Evolutionary conservation across 768 basidiomycete genomes (phyloP).

Genomic region (Amanita jacksonii): DNA sequence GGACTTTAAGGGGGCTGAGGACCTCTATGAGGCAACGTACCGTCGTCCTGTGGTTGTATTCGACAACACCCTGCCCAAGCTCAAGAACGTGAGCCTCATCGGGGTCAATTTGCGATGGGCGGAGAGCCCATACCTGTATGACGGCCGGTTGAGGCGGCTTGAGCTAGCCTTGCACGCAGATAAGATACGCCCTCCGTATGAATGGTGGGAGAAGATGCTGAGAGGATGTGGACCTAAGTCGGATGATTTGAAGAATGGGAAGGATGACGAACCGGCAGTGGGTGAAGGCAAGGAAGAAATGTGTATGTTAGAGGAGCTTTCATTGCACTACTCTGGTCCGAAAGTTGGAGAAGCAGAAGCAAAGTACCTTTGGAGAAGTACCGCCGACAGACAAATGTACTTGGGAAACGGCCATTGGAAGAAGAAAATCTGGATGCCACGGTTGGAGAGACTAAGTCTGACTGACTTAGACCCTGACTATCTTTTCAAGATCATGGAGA

Average conservation of each 20-base stretch:
- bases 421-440: slow-evolving; percentile 22
- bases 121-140: slow-evolving; percentile 36
- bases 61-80: slow-evolving; percentile 37
- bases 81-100: slow-evolving; percentile 49
- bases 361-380: slow-evolving; percentile 25
- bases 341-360: slow-evolving; percentile 23
- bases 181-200: slow-evolving; percentile 46
- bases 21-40: slow-evolving; percentile 47
- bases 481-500: slow-evolving; percentile 35
- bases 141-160: slow-evolving; percentile 31
- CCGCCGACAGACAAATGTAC: slow-evolving; percentile 15
- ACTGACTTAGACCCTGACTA: slow-evolving; percentile 50
- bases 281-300: background rate
- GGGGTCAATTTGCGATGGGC: slow-evolving; percentile 60
- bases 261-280: too few species aligned
- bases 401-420: background rate
- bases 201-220: slow-evolving; percentile 47
- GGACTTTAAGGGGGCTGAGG: slow-evolving; percentile 39
- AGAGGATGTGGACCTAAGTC: slow-evolving; percentile 21
- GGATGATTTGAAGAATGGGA: background rate
- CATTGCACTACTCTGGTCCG: slow-evolving; percentile 54
- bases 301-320: slow-evolving; percentile 34
- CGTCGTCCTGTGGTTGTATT: slow-evolving; percentile 51
- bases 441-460: slow-evolving; percentile 37
- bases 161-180: slow-evolving; percentile 55